Conservation (phyloP, 1,139 yeast species). For the Hyphopichia khmerensis region DNA sequence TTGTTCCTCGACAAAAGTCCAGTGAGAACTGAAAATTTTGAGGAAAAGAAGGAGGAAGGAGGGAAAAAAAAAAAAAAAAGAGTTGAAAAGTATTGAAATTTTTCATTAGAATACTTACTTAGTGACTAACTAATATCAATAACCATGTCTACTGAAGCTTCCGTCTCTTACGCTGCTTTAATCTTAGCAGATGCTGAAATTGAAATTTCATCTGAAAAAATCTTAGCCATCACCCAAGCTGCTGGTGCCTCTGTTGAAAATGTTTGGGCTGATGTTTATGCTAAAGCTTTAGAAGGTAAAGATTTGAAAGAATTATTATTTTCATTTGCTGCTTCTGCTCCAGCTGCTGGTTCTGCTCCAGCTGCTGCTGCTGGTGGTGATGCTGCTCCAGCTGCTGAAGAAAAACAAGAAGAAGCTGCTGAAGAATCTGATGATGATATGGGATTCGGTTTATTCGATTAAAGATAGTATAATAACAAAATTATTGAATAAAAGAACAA, state of each 20-base stretch:
- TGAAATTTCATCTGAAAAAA: conserved; percentile 92
- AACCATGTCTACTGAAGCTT: conserved; percentile 55
- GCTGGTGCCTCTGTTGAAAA: conserved; percentile 86
- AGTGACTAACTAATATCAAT: conserved; percentile 10
- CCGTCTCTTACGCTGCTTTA: conserved; percentile 90
- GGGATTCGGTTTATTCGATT: conserved; percentile 62
- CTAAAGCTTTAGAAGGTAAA: conserved; percentile 97
- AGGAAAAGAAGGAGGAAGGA: not conserved
- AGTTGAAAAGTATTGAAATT: not conserved
- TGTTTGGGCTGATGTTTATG: conserved; percentile 94
- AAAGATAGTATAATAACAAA: conserved; percentile 13
- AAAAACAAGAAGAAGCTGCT: conserved; percentile 55
- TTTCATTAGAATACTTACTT: not conserved
- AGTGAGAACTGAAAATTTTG: not conserved
- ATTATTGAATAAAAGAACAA: too few relatives aligned
- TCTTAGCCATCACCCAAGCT: conserved; percentile 78
- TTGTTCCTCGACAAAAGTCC: too few relatives aligned
- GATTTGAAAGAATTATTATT: conserved; percentile 88
- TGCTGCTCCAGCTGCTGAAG: conserved; percentile 51
- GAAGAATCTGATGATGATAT: conserved; percentile 83
- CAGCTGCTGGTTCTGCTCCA: conserved; percentile 42
- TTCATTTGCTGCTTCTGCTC: conserved; percentile 63
- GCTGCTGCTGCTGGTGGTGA: conserved; percentile 66
- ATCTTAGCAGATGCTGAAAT: conserved; percentile 97
- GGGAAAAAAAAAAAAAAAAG: not conserved